Percentiles rank a stretch among this genome's conserved stretches.
Evolutionary conservation across 83 land plant genomes (phyloP).

Genomic region (Isoetes engelmannii): DNA sequence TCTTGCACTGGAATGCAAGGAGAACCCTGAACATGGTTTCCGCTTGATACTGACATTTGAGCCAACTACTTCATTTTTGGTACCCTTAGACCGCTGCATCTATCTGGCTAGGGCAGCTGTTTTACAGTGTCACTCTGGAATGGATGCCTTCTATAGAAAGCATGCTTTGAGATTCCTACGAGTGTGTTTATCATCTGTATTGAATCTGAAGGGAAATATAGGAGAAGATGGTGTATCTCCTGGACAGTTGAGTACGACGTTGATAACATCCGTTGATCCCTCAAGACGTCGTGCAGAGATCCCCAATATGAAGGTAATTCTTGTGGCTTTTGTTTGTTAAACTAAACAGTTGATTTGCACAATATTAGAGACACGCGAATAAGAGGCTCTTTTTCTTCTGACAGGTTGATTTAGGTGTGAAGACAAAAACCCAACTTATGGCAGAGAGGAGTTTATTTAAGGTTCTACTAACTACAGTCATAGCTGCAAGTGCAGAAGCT

Average conservation of each 20-base stretch:
- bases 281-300: constrained; percentile 69
- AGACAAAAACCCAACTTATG: constrained; percentile 95
- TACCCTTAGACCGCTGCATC: constrained; percentile 91
- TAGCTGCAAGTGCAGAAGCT: constrained; percentile 79
- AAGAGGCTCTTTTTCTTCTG: not conserved
- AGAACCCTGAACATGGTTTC: constrained; percentile 96
- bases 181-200: constrained; percentile 80
- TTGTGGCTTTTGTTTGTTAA: not conserved
- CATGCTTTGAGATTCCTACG: constrained; percentile 84
- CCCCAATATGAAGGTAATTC: constrained; percentile 67
- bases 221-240: constrained; percentile 66
- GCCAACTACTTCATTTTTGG: constrained; percentile 89
- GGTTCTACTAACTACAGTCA: constrained; percentile 69
- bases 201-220: constrained; percentile 79
- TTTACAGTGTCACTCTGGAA: constrained; percentile 48
- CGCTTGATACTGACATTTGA: constrained; percentile 94
- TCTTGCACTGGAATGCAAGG: constrained; percentile 88
- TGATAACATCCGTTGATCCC: constrained; percentile 65
- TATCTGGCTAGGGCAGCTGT: constrained; percentile 80
- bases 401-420: constrained; percentile 91
- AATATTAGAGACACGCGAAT: not conserved
- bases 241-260: constrained; percentile 55
- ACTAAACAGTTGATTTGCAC: not conserved
- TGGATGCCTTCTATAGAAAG: constrained; percentile 78
- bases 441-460: constrained; percentile 96